phyloP scores from a whole-genome alignment of 208 protist genomes.

The Porcisia hertigi region DNA sequence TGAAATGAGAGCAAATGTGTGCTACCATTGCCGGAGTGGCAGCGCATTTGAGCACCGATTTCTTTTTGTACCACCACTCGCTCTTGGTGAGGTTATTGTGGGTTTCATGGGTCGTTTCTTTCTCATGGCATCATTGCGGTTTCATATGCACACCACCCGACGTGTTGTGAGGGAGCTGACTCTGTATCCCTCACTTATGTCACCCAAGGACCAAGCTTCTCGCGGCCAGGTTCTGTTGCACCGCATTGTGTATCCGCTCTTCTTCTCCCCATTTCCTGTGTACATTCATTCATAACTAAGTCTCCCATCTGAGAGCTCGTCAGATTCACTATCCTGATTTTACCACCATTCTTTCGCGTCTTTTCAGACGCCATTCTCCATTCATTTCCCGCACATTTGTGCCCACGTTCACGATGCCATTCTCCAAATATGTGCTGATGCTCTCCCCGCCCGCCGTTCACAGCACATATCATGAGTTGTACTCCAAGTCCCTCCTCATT shows the following conservation, averaged over 20 bases:
- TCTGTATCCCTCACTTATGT: neutral
- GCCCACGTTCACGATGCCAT: neutral
- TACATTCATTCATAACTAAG: neutral
- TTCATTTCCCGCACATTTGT: neutral
- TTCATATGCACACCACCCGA: neutral
- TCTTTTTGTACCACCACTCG: neutral
- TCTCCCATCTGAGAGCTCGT: neutral
- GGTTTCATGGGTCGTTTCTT: neutral
- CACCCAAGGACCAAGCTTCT: neutral
- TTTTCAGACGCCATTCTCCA: neutral
- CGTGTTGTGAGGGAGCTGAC: neutral
- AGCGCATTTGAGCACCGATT: neutral
- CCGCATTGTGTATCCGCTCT: neutral
- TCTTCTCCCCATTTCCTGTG: neutral
- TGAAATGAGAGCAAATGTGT: neutral
- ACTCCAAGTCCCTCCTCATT: neutral
- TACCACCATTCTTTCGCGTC: neutral
- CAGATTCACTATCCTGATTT: neutral
- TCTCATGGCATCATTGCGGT: neutral
- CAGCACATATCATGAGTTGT: conserved; percentile 7
- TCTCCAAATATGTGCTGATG: neutral
- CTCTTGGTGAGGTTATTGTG: neutral
- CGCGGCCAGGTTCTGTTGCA: neutral
- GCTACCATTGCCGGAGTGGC: too few species aligned
- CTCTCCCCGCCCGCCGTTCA: neutral